Evolutionary conservation across 2,329 filamentous ascomycete genomes (phyloP).

Genomic region (Beauveria brongniartii): DNA sequence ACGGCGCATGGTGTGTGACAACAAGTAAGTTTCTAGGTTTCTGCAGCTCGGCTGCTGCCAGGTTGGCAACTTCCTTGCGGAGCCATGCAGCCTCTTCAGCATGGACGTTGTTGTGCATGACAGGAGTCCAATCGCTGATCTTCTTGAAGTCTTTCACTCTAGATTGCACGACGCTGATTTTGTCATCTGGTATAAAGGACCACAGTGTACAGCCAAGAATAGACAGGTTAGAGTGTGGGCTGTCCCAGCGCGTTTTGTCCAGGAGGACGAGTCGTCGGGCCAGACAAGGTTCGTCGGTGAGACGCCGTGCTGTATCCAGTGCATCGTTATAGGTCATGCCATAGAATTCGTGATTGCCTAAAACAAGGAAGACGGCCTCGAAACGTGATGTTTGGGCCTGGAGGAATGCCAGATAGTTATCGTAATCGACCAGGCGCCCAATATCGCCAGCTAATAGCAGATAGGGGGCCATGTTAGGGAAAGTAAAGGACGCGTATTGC

Average conservation of each 20-base stretch:
- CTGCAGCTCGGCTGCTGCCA: slow-evolving; percentile 14
- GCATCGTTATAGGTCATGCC: slow-evolving; percentile 24
- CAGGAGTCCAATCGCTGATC: slow-evolving; percentile 43
- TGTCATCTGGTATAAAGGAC: slow-evolving; percentile 33
- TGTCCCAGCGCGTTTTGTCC: slow-evolving; percentile 24
- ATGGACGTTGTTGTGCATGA: slow-evolving; percentile 41
- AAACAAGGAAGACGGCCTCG: slow-evolving; percentile 37
- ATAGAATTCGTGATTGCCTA: slow-evolving; percentile 49
- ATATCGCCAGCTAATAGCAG: slow-evolving; percentile 43
- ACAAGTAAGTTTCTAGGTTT: slow-evolving; percentile 32
- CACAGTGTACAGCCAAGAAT: slow-evolving; percentile 47
- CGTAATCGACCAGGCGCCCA: slow-evolving; percentile 39
- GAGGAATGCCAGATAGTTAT: slow-evolving; percentile 36
- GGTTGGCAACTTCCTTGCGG: slow-evolving; percentile 24
- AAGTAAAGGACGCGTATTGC: slow-evolving; percentile 27
- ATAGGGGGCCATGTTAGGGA: slow-evolving; percentile 24
- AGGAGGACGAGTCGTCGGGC: slow-evolving; percentile 30
- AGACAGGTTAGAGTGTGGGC: slow-evolving; percentile 27
- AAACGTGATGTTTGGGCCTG: slow-evolving; percentile 31
- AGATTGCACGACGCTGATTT: slow-evolving; percentile 29
- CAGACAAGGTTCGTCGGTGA: slow-evolving; percentile 26
- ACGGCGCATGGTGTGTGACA: slow-evolving; percentile 51
- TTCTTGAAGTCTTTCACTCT: slow-evolving; percentile 46
- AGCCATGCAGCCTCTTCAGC: slow-evolving; percentile 43
- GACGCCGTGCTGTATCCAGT: slow-evolving; percentile 22